phyloP scores from a whole-genome alignment of 1,284 basidiomycete genomes.

The Malassezia dermatis region DNA sequence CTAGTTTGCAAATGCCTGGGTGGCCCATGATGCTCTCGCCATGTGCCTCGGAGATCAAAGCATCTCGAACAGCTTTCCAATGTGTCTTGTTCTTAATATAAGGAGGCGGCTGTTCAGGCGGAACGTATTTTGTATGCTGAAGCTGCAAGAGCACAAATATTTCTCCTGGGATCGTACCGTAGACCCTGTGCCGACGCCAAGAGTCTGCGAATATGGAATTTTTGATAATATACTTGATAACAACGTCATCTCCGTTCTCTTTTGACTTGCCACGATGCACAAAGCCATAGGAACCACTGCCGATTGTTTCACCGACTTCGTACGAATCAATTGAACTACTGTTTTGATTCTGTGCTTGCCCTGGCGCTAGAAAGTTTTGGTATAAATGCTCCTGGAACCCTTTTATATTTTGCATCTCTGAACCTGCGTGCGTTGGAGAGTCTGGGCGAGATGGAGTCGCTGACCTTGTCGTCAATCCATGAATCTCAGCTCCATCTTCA shows the following conservation, averaged over 20 bases:
- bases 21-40: slow-evolving; percentile 50
- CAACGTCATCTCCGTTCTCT: slow-evolving; percentile 54
- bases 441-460: slow-evolving; percentile 1
- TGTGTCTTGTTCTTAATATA: slow-evolving; percentile 16
- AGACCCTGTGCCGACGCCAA: slow-evolving; percentile 85
- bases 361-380: background rate
- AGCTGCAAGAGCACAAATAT: slow-evolving; percentile 86
- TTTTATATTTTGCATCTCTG: background rate
- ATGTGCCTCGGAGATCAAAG: background rate
- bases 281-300: slow-evolving; percentile 90
- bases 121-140: slow-evolving; percentile 58
- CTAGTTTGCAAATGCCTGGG: slow-evolving; percentile 80
- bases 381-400: background rate
- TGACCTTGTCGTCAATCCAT: slow-evolving; percentile 8
- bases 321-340: slow-evolving; percentile 28
- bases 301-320: slow-evolving; percentile 34
- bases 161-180: slow-evolving; percentile 95
- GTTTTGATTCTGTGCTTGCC: background rate
- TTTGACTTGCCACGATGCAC: slow-evolving; percentile 70
- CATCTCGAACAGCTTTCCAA: slow-evolving; percentile 8
- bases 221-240: slow-evolving; percentile 98
- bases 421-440: background rate
- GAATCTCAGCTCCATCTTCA: slow-evolving; percentile 11
- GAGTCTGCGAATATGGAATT: slow-evolving; percentile 95
- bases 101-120: slow-evolving; percentile 23